phyloP scores from a whole-genome alignment of 2,329 filamentous ascomycete genomes.

The Rugonectria rugulosa region DNA sequence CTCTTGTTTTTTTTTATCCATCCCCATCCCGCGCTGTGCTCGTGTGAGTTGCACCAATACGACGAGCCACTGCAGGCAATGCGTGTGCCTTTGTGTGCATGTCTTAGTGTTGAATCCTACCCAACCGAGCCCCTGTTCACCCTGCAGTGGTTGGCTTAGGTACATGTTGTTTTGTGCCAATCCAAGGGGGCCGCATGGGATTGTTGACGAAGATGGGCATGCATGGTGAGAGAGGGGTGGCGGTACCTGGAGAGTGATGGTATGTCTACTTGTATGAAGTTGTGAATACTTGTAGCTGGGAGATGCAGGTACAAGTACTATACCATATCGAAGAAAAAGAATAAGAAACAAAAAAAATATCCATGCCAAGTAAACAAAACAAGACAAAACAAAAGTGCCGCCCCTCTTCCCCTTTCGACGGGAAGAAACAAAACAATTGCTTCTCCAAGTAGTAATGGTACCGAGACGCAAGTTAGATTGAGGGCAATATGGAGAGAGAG shows the following conservation, averaged over 20 bases:
- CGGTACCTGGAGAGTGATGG: no score
- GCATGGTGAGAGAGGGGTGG: not conserved
- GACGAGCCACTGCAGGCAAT: not conserved
- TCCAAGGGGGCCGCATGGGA: slow-evolving; percentile 15
- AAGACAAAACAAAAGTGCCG: not conserved
- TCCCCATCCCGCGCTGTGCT: not conserved
- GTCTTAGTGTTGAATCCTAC: not conserved
- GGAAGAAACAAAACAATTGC: not conserved
- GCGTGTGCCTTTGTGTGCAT: not conserved
- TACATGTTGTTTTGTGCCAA: not conserved
- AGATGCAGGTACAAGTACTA: no score
- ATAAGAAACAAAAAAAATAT: no score
- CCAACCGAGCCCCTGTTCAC: not conserved
- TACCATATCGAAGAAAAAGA: no score
- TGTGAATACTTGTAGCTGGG: no score
- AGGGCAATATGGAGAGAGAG: no score
- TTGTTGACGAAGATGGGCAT: slow-evolving; percentile 2
- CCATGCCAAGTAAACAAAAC: no score
- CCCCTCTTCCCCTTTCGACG: no score
- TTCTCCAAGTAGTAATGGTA: no score
- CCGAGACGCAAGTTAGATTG: no score
- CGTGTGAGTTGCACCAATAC: not conserved
- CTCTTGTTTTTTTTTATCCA: not conserved
- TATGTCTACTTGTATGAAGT: not conserved
- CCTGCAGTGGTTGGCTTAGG: not conserved